Percentiles rank a stretch among this genome's conserved stretches.
Conservation (phyloP, 805 yeast genomes). For the Candida dendrica region DNA sequence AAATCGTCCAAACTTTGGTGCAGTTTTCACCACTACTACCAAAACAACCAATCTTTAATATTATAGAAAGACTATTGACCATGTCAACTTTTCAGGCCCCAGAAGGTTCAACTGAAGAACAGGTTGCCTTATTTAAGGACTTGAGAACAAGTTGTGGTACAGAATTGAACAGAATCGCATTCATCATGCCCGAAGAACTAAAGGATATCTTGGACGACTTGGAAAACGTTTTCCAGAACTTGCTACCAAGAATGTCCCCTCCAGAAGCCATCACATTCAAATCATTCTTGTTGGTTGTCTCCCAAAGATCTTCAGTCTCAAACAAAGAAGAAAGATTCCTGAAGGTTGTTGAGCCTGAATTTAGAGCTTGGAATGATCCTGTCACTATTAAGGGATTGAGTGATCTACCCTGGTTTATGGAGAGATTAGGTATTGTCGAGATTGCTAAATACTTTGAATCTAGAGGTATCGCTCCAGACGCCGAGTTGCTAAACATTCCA, state of each 20-base stretch:
- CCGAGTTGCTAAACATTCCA: constrained; percentile 66
- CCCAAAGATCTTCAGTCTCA: constrained; percentile 73
- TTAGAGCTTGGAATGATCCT: constrained; percentile 88
- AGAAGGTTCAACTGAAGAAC: constrained; percentile 56
- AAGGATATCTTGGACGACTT: constrained; percentile 74
- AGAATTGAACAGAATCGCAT: constrained; percentile 87
- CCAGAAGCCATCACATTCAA: constrained; percentile 94
- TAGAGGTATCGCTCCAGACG: constrained; percentile 70
- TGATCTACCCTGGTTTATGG: constrained; percentile 97
- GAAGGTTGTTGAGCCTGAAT: constrained; percentile 87
- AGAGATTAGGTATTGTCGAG: constrained; percentile 86
- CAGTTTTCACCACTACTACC: constrained; percentile 88
- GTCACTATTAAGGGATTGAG: constrained; percentile 82
- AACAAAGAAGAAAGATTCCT: constrained; percentile 75
- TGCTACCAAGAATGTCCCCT: constrained; percentile 69
- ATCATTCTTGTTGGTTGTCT: constrained; percentile 84
- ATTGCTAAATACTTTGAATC: constrained; percentile 86
- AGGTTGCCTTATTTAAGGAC: constrained; percentile 75
- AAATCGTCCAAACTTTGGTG: constrained; percentile 85
- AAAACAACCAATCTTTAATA: constrained; percentile 74
- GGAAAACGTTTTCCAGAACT: constrained; percentile 70
- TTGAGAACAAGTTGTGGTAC: constrained; percentile 89
- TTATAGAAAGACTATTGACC: constrained; percentile 76
- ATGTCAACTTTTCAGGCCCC: constrained; percentile 84
- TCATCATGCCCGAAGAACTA: constrained; percentile 88